Conservation (phyloP, 345 rosid genomes). For the Populus pruinosa region DNA sequence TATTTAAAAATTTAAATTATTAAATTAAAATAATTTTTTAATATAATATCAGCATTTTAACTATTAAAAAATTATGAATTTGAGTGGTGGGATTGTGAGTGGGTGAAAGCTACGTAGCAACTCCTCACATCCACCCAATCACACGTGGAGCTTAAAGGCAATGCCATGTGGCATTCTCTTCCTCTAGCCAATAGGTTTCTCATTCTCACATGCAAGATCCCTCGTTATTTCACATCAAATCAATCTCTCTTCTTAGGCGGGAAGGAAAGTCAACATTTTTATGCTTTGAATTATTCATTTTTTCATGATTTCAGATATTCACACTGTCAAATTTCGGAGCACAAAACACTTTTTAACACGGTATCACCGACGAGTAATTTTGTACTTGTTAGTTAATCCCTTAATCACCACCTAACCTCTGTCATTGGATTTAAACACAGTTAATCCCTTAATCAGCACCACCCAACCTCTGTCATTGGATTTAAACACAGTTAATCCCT, state of each 20-base stretch:
- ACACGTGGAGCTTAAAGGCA: slow-evolving; percentile 19
- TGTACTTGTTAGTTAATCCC: no score
- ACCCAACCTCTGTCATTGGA: no score
- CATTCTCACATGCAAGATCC: slow-evolving; percentile 35
- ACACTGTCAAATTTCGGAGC: not conserved
- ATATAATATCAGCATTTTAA: no score
- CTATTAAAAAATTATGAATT: no score
- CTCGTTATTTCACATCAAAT: slow-evolving; percentile 24
- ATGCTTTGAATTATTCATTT: not conserved
- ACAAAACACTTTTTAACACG: not conserved
- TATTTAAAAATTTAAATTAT: no score
- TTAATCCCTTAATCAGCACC: no score
- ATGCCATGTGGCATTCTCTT: slow-evolving; percentile 27
- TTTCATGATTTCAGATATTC: no score
- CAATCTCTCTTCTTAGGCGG: not conserved
- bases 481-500: no score
- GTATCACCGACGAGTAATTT: no score
- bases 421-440: no score
- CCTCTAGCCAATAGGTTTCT: slow-evolving; percentile 20
- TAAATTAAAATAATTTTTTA: no score
- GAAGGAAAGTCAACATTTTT: not conserved
- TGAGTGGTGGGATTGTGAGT: not conserved
- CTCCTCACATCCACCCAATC: slow-evolving; percentile 17
- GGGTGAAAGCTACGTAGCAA: slow-evolving; percentile 32
- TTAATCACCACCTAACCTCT: no score